These are phyloP conservation scores for Russula ochroleuca DNA, from an alignment of 768 basidiomycete genomes.

Conservation along the genomic window DNA sequence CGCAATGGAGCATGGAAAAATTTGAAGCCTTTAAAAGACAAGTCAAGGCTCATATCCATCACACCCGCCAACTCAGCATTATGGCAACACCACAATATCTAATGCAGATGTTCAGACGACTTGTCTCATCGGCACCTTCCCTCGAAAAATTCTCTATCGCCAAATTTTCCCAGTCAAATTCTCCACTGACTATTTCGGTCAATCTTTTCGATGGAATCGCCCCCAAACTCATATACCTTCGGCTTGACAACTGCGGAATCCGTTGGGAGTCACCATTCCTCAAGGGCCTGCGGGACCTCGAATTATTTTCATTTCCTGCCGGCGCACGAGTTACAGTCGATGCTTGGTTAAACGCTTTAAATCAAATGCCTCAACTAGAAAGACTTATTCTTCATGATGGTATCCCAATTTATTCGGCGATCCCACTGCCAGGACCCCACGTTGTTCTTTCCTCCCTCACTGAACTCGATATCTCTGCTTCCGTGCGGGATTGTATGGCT, in stretches of 20 bases:
- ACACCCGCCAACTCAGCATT: slow-evolving; percentile 2
- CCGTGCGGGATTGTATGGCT: neutral
- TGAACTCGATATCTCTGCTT: neutral
- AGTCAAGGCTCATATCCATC: slow-evolving; percentile 3
- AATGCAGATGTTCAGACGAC: neutral
- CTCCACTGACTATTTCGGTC: neutral
- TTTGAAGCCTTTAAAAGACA: neutral
- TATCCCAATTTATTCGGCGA: too few relatives aligned
- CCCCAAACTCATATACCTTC: neutral
- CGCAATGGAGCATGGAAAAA: rapidly evolving
- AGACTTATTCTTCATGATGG: too few relatives aligned
- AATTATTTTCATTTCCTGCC: too few relatives aligned
- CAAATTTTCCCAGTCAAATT: too few relatives aligned
- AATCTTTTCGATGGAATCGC: neutral
- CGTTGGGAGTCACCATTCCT: too few relatives aligned
- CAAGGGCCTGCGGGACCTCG: too few relatives aligned
- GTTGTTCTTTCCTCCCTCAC: neutral
- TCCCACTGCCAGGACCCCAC: too few relatives aligned
- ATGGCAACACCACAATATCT: neutral
- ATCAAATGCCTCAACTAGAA: too few relatives aligned
- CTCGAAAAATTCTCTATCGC: neutral
- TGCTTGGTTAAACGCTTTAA: too few relatives aligned
- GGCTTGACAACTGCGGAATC: too few relatives aligned
- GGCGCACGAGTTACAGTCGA: too few relatives aligned
- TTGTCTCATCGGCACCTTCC: neutral